Conservation (phyloP, 202 grass and related monocot species). For the Brachypodium distachyon region DNA sequence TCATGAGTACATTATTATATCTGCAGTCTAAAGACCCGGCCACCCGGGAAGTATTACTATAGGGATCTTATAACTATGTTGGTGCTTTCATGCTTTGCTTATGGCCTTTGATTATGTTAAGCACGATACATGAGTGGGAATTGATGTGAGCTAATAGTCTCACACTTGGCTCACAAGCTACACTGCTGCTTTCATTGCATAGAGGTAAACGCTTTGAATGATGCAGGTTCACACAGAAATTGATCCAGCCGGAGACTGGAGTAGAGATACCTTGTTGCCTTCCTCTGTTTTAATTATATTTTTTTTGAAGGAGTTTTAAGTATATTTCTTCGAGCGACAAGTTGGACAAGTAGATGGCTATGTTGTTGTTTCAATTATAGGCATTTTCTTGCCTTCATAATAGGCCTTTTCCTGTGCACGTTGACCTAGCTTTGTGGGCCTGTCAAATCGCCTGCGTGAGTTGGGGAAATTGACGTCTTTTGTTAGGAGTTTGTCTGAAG, state of each 20-base stretch:
- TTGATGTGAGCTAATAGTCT: neutral
- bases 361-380: neutral
- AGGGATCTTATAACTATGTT: no score
- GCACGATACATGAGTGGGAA: neutral
- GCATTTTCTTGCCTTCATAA: constrained; percentile 1
- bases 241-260: constrained; percentile 22
- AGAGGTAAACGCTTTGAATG: neutral
- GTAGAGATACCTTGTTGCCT: neutral
- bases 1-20: neutral
- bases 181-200: neutral
- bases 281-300: neutral
- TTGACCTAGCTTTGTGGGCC: constrained; percentile 27
- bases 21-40: neutral
- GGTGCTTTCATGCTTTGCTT: constrained; percentile 17
- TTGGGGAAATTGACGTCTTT: constrained; percentile 4
- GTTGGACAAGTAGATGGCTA: constrained; percentile 2
- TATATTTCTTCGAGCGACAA: neutral
- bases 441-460: constrained; percentile 20
- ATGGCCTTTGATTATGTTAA: constrained; percentile 4
- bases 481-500: neutral
- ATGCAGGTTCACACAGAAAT: neutral
- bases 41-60: no score
- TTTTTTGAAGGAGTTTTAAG: no score
- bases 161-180: neutral
- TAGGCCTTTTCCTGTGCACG: constrained; percentile 18